A percentile compares a stretch with the other conserved stretches of the same genome.
Conservation (phyloP, 2,329 filamentous ascomycete genomes). For the Anthostomella pinea region DNA sequence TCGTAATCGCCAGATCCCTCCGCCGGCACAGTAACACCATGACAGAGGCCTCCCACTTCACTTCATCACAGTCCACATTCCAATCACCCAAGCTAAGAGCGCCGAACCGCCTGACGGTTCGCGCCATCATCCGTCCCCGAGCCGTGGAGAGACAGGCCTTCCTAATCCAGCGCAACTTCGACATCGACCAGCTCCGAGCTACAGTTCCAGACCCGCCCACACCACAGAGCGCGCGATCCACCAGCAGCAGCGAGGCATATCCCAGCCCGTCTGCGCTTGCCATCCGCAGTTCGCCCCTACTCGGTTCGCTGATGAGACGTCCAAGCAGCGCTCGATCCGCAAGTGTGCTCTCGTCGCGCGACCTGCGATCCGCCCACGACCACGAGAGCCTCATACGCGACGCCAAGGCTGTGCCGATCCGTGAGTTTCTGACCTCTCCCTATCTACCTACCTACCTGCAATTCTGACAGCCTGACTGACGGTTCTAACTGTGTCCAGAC, state of each 20-base stretch:
- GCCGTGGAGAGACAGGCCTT: constrained; percentile 42
- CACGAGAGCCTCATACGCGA: constrained; percentile 25
- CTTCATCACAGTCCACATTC: constrained; percentile 1
- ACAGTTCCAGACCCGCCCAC: constrained; percentile 40
- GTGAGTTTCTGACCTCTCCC: constrained; percentile 35
- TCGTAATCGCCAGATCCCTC: constrained; percentile 42
- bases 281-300: constrained; percentile 6
- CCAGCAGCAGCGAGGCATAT: constrained; percentile 6
- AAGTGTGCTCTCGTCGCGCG: constrained; percentile 15
- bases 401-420: constrained; percentile 41
- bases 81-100: neutral
- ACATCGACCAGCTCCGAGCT: constrained; percentile 45
- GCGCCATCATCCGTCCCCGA: constrained; percentile 43
- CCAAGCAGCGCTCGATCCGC: constrained; percentile 24
- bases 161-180: constrained; percentile 48
- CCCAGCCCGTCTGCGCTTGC: constrained; percentile 3
- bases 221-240: neutral
- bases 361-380: constrained; percentile 15
- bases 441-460: constrained; percentile 1
- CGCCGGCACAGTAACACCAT: constrained; percentile 32
- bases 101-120: constrained; percentile 34
- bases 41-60: neutral
- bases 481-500: constrained; percentile 40
- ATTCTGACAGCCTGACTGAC: too few species aligned
- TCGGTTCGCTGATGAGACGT: constrained; percentile 17